phyloP scores from a whole-genome alignment of 2,329 filamentous ascomycete species.

The Tympanopsis confertula region DNA sequence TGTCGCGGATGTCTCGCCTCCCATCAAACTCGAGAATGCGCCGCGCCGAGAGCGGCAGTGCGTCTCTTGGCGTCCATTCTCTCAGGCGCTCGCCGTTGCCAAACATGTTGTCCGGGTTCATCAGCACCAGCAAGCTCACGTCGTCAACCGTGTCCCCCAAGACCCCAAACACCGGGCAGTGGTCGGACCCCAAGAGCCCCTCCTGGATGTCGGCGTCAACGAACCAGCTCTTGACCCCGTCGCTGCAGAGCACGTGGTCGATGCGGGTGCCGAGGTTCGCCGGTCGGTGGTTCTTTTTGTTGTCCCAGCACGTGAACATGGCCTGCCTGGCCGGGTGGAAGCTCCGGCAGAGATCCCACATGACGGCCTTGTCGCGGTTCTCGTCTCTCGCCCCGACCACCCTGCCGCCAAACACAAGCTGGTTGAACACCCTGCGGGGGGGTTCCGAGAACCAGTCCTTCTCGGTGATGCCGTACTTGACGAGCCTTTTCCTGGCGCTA shows the following conservation, averaged over 20 bases:
- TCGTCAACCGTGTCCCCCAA: slow-evolving; percentile 53
- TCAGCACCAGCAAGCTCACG: slow-evolving; percentile 52
- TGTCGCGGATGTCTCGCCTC: slow-evolving; percentile 77
- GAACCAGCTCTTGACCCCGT: slow-evolving; percentile 72
- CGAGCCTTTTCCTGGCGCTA: slow-evolving; percentile 58
- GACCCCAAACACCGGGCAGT: slow-evolving; percentile 80
- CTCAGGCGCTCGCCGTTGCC: slow-evolving; percentile 49
- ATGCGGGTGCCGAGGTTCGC: slow-evolving; percentile 89
- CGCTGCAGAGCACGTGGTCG: slow-evolving; percentile 81
- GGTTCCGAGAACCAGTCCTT: slow-evolving; percentile 50
- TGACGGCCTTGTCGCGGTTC: slow-evolving; percentile 55
- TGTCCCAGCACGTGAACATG: slow-evolving; percentile 98
- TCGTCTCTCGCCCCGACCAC: slow-evolving; percentile 57
- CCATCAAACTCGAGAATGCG: slow-evolving; percentile 80
- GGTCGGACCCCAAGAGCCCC: slow-evolving; percentile 85
- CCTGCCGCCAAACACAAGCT: slow-evolving; percentile 64
- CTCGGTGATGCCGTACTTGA: slow-evolving; percentile 55
- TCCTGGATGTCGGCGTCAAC: slow-evolving; percentile 77
- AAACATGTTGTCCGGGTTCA: slow-evolving; percentile 70
- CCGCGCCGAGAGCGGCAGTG: slow-evolving; percentile 67
- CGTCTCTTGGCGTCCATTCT: slow-evolving; percentile 55
- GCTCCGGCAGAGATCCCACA: slow-evolving; percentile 77
- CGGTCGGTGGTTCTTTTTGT: slow-evolving; percentile 85
- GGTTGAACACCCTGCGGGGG: slow-evolving; percentile 70
- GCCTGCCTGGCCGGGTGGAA: slow-evolving; percentile 68